phyloP scores from a whole-genome alignment of 225 moss, liverwort and hornwort species.

The Pseudoscleropodium purum region DNA sequence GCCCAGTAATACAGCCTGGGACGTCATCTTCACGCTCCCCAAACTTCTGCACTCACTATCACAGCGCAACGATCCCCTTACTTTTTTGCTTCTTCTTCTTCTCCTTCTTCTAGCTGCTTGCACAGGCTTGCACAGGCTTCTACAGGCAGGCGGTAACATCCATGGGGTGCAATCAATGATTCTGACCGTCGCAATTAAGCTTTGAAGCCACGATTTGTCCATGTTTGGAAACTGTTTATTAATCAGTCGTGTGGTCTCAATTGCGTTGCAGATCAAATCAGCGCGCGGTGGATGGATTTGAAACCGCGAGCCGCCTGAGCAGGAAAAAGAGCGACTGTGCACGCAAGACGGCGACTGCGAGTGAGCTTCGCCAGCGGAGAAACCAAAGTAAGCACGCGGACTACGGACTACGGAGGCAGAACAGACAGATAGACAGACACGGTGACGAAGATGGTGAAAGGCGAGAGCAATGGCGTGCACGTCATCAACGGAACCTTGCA shows the following conservation, averaged over 20 bases:
- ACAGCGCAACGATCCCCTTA: neutral
- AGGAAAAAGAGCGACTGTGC: neutral
- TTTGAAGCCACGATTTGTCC: neutral
- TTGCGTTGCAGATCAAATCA: neutral
- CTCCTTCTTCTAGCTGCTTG: neutral
- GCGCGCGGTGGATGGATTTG: neutral
- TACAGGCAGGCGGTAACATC: neutral
- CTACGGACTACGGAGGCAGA: too few relatives aligned
- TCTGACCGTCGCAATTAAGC: neutral
- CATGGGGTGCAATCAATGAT: neutral
- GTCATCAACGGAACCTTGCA: conserved; percentile 2
- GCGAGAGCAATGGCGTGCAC: conserved; percentile 24
- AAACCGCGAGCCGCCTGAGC: neutral
- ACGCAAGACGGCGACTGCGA: neutral
- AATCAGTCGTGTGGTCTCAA: neutral
- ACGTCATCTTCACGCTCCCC: neutral
- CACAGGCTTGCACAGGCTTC: neutral
- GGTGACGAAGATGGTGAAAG: conserved; percentile 19
- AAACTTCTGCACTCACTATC: neutral
- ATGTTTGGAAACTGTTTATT: neutral
- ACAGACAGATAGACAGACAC: neutral
- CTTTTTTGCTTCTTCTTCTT: neutral
- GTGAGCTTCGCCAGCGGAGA: neutral
- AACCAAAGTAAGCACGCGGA: neutral
- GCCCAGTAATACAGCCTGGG: neutral